phyloP scores from a whole-genome alignment of 2,329 filamentous ascomycete genomes.

The Ophiostoma triangulosporum region DNA sequence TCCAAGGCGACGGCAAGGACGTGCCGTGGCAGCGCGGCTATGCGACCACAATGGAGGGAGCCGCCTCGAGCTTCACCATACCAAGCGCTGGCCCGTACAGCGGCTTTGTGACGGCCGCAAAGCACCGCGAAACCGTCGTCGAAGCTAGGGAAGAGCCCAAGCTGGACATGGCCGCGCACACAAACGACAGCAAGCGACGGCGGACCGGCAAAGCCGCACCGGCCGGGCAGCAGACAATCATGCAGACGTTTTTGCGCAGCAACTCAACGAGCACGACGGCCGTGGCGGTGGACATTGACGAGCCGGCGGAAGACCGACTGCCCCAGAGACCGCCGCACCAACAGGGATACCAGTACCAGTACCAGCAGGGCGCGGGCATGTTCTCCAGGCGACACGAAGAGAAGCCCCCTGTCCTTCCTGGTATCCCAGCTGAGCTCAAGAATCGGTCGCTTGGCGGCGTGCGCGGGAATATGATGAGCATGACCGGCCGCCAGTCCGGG shows the following conservation, averaged over 20 bases:
- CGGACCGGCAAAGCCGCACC: background rate
- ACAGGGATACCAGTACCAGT: background rate
- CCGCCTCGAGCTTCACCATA: conserved; percentile 41
- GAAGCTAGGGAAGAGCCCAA: conserved; percentile 21
- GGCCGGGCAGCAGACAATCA: conserved; percentile 6
- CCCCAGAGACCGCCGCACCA: background rate
- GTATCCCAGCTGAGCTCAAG: conserved; percentile 22
- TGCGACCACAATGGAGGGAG: conserved; percentile 48
- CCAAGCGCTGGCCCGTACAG: conserved; percentile 23
- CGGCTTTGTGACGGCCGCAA: conserved; percentile 49
- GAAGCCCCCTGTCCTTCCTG: background rate
- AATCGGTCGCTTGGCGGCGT: conserved; percentile 29
- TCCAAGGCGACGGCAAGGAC: conserved; percentile 11
- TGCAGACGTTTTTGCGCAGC: conserved; percentile 7
- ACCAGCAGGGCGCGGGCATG: conserved; percentile 4
- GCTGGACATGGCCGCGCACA: conserved; percentile 12
- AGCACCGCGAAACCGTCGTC: conserved; percentile 32
- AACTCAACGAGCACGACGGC: background rate
- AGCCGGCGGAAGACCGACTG: background rate
- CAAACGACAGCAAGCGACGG: conserved; percentile 17
- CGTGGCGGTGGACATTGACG: background rate
- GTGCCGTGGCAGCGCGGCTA: conserved; percentile 31
- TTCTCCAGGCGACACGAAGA: background rate
- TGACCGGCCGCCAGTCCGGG: background rate
- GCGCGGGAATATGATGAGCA: conserved; percentile 18